Evolutionary conservation across 495 filamentous ascomycete species (phyloP).

Genomic region (Hypoxylon fragiforme): DNA sequence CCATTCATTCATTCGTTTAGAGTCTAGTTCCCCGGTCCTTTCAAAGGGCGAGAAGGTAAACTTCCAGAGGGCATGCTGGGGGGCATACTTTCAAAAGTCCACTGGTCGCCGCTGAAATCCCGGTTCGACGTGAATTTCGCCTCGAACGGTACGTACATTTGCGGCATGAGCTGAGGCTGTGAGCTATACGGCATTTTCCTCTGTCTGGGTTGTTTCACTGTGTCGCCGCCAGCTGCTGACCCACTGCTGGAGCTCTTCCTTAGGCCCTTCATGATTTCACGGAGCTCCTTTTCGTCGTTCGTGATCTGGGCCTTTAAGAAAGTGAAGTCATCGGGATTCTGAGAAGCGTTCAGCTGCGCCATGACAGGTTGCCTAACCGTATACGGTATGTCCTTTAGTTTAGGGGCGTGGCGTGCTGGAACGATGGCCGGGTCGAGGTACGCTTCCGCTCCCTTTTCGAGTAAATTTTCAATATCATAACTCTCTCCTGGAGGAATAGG

Average conservation of each 20-base stretch:
- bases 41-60: slow-evolving; percentile 16
- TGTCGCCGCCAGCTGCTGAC: background rate
- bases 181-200: slow-evolving; percentile 37
- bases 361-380: slow-evolving; percentile 77
- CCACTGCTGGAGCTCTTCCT: slow-evolving; percentile 27
- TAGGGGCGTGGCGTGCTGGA: slow-evolving; percentile 52
- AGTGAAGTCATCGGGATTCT: slow-evolving; percentile 44
- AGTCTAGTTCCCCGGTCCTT: background rate
- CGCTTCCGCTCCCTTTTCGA: slow-evolving; percentile 67
- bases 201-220: slow-evolving; percentile 16
- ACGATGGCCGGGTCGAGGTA: slow-evolving; percentile 65
- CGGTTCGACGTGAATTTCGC: slow-evolving; percentile 28
- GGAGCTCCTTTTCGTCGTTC: slow-evolving; percentile 71
- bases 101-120: slow-evolving; percentile 4
- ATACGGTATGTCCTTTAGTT: slow-evolving; percentile 65
- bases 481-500: slow-evolving; percentile 85
- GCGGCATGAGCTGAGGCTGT: slow-evolving; percentile 33
- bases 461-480: slow-evolving; percentile 73
- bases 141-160: slow-evolving; percentile 34
- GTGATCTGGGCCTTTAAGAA: slow-evolving; percentile 87
- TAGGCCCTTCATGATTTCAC: slow-evolving; percentile 68
- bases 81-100: slow-evolving; percentile 34
- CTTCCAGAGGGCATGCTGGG: slow-evolving; percentile 30
- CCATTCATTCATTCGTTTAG: too few species aligned
- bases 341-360: slow-evolving; percentile 57